Conservation (phyloP, 169 alveolate species). For the Babesia sp. region DNA sequence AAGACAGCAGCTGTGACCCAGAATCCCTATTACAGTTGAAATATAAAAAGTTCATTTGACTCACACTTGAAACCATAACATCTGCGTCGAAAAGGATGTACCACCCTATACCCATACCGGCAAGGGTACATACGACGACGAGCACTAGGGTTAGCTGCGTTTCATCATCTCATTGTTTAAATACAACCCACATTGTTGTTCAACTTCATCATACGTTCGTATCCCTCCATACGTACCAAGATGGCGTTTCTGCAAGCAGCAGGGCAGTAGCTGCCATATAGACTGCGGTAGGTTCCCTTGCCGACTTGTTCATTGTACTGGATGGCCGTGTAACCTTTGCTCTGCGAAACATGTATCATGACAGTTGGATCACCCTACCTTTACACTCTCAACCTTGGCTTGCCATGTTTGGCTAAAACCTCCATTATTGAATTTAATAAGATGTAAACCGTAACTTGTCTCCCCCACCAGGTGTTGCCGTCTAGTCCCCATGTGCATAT, state of each 20-base stretch:
- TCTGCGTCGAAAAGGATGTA: conserved; percentile 28
- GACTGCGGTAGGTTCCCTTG: conserved; percentile 49
- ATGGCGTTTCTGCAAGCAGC: conserved; percentile 64
- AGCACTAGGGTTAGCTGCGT: conserved; percentile 31
- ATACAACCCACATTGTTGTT: conserved; percentile 24
- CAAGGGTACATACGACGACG: conserved; percentile 15
- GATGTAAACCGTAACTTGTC: conserved; percentile 55
- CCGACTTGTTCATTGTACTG: conserved; percentile 47
- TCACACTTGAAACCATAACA: conserved; percentile 40
- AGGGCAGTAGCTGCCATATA: conserved; percentile 59
- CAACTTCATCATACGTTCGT: conserved; percentile 37
- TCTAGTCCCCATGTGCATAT: conserved; percentile 51
- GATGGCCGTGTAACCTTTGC: conserved; percentile 63
- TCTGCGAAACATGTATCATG: neutral
- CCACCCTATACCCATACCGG: conserved; percentile 54
- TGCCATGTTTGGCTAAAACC: conserved; percentile 42
- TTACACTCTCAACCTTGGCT: conserved; percentile 39
- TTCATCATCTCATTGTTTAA: neutral
- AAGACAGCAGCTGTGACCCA: conserved; percentile 56
- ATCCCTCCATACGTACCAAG: conserved; percentile 38
- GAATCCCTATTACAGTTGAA: conserved; percentile 12
- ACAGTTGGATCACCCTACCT: conserved; percentile 25
- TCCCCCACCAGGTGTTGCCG: conserved; percentile 61
- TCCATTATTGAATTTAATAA: conserved; percentile 46
- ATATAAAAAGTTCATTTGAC: neutral